Base-by-base conservation (phyloP, 73 alveolate genomes). In the Paramecium tetraurelia region DNA sequence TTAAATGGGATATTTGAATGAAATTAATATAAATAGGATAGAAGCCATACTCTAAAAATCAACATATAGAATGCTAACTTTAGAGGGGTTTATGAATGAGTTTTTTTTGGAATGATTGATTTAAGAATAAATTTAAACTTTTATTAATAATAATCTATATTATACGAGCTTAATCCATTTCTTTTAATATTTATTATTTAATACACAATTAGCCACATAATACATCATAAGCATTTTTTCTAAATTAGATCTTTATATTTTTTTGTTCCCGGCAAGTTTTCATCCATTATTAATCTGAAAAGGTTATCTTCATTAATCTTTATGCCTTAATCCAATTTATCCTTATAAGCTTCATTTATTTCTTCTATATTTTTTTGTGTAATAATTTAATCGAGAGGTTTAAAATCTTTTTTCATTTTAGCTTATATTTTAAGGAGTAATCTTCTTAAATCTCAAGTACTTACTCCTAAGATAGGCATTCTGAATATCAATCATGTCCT, bases 381-480 rank as follows among this genome's bases (percentile, higher is more conserved):
- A 2, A 75, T 21, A 33, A 18, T 10, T 16, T 75, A 75, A 33
- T 75, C 59, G 59, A 36, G 48, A 21, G 21, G 2, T 75, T 14
- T 12, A 4, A 36, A 36, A 9, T 44, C 48, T 33, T 29, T 75
- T 40, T 21, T 33, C 59, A 75, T 36, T 35, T 40, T 75, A 36
- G 57, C 33, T 16, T 36, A 2, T 5, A 75, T 14, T 63, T 86
- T 29, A 1, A 59, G 16, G 16, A 63, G 63, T 36, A 7, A 86
- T 58, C 20, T 63, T 86, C 35, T 40, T 86, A 9, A 86, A 53
- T 59, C 93, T 86, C 5, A 59, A 63, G 44, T 86, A 40, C 20
- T 77, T 86, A 12, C 88, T 63, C 36, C 93, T 40, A 7, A 86
- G 44, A 63, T 86, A 69, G 10, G 93, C 89, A 72, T 63, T 86